phyloP scores from a whole-genome alignment of 1,139 yeast genomes.

The Trichomonascaceae sp. region DNA sequence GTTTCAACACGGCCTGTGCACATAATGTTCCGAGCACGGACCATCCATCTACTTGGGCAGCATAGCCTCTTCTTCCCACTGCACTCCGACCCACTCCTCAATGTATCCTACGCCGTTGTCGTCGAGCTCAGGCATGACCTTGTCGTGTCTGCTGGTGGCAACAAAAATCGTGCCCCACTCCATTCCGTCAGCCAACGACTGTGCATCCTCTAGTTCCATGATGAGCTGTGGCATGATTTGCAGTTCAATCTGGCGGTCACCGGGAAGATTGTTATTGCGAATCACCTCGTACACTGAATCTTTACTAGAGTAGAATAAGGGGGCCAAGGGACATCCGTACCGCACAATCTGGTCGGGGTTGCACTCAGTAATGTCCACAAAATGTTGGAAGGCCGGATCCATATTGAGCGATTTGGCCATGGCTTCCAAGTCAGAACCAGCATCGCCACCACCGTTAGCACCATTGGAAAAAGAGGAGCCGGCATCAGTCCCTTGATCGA shows the following conservation, averaged over 20 bases:
- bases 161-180: constrained; percentile 94
- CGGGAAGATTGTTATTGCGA: constrained; percentile 44
- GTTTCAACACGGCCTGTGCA: too few species aligned
- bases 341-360: constrained; percentile 81
- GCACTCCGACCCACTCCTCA: constrained; percentile 89
- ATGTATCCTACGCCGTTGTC: constrained; percentile 61
- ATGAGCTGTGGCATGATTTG: constrained; percentile 94
- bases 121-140: constrained; percentile 48
- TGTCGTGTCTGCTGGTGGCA: constrained; percentile 59
- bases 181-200: constrained; percentile 60
- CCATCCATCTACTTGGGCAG: too few species aligned
- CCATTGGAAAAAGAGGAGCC: constrained; percentile 6
- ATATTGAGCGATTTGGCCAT: constrained; percentile 9
- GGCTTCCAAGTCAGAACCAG: constrained; percentile 13
- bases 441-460: constrained; percentile 7
- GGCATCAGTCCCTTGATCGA: too few species aligned
- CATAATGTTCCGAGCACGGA: too few species aligned
- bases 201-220: constrained; percentile 54
- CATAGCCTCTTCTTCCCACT: constrained; percentile 52
- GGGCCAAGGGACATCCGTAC: constrained; percentile 51
- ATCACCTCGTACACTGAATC: constrained; percentile 38
- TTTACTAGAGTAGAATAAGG: constrained; percentile 56
- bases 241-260: constrained; percentile 54
- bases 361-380: constrained; percentile 57
- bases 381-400: constrained; percentile 68